phyloP scores from a whole-genome alignment of 2,329 filamentous ascomycete species.

The Chrysoporthe cubensis region DNA sequence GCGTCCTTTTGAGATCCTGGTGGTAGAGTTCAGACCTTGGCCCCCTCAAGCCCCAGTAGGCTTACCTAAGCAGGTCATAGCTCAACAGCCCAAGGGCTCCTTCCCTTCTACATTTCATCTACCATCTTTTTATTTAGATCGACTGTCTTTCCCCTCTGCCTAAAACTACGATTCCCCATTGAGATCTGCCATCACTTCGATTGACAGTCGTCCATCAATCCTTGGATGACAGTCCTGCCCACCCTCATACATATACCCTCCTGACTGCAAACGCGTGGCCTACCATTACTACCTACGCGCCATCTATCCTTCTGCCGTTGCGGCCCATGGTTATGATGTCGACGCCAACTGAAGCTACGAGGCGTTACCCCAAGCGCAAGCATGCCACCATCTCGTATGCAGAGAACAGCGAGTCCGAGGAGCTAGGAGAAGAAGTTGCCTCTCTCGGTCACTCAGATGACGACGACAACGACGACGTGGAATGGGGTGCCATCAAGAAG shows the following conservation, averaged over 20 bases:
- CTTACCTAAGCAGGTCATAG: neutral
- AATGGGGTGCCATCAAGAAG: neutral
- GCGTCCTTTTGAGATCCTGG: no score
- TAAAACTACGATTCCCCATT: neutral
- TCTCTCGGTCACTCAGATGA: neutral
- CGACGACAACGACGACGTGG: neutral
- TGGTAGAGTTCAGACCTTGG: no score
- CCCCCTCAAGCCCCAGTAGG: no score
- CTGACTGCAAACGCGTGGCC: neutral
- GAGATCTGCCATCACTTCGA: neutral
- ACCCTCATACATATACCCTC: neutral
- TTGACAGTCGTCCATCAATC: no score
- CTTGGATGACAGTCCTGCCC: neutral
- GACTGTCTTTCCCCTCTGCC: neutral
- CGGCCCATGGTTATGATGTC: neutral
- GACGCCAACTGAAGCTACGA: neutral
- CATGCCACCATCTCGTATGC: neutral
- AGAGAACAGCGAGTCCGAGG: neutral
- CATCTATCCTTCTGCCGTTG: neutral
- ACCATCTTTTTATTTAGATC: neutral
- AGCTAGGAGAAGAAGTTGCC: neutral
- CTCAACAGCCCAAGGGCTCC: neutral
- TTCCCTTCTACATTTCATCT: neutral
- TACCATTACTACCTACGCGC: no score
- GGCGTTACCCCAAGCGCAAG: constrained; percentile 3